Conservation (phyloP, 805 yeast species). For the Sugiyamaella floridensis region DNA sequence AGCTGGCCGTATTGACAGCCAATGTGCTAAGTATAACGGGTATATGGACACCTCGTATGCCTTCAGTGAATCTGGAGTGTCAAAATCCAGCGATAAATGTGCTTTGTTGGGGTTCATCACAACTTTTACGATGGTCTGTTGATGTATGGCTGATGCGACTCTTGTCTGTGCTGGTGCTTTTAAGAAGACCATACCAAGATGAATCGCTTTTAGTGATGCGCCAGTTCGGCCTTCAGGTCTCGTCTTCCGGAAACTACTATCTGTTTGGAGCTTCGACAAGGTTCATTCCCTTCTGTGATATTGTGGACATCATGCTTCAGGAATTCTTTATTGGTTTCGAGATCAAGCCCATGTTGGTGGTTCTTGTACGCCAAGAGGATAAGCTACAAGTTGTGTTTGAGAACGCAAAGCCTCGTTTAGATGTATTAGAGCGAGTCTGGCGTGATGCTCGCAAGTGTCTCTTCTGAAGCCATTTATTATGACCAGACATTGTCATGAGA, state of each 20-base stretch:
- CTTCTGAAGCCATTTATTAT: no score
- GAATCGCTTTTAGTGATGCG: conserved; percentile 39
- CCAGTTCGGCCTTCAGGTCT: conserved; percentile 43
- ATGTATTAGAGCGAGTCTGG: conserved; percentile 18
- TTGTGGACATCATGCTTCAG: conserved; percentile 62
- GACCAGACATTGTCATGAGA: no score
- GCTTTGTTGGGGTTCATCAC: not conserved
- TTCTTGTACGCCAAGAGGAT: conserved; percentile 41
- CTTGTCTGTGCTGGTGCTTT: conserved; percentile 6
- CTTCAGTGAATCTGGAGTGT: not conserved
- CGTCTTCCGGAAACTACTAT: conserved; percentile 29
- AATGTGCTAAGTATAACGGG: no score
- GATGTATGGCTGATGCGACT: conserved; percentile 2
- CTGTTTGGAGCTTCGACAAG: conserved; percentile 23
- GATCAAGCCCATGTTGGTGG: conserved; percentile 57
- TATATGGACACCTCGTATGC: not conserved
- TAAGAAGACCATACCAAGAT: conserved; percentile 14
- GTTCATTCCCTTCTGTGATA: conserved; percentile 51
- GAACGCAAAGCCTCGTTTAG: conserved; percentile 13
- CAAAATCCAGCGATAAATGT: not conserved
- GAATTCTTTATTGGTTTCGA: conserved; percentile 69
- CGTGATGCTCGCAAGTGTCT: conserved; percentile 10
- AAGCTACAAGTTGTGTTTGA: conserved; percentile 30
- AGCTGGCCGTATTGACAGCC: not conserved
- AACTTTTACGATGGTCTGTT: not conserved